Evolutionary conservation across 768 basidiomycete genomes (phyloP).

Genomic region (Phaeolepiota aurea): DNA sequence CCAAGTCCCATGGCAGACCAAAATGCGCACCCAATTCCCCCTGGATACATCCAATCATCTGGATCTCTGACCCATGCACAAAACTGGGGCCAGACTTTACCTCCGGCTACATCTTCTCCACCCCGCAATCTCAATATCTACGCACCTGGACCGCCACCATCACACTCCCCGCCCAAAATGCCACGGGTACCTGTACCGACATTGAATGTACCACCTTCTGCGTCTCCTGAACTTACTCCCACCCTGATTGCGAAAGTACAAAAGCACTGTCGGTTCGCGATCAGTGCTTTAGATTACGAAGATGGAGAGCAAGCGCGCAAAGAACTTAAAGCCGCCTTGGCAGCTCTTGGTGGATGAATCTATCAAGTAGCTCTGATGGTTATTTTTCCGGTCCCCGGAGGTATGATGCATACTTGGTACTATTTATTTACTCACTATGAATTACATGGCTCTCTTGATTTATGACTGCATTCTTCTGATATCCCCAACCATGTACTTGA

Average conservation of each 20-base stretch:
- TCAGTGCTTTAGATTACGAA: conserved; percentile 94
- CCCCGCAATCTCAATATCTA: conserved; percentile 3
- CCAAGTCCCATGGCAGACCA: conserved; percentile 5
- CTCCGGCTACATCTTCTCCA: conserved; percentile 7
- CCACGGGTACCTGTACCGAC: not conserved
- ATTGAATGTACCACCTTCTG: conserved; percentile 7
- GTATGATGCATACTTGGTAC: too few relatives aligned
- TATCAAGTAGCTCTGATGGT: too few relatives aligned
- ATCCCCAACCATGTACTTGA: too few relatives aligned
- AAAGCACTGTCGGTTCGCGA: conserved; percentile 89
- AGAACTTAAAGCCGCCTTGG: conserved; percentile 74
- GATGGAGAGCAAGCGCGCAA: conserved; percentile 80
- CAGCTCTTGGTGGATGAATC: conserved; percentile 51
- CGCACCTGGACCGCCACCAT: conserved; percentile 2
- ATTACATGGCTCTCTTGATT: too few relatives aligned
- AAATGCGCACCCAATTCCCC: not conserved
- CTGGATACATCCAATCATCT: not conserved
- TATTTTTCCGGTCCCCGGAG: too few relatives aligned
- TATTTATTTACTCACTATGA: too few relatives aligned
- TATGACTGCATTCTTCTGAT: too few relatives aligned
- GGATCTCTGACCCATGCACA: not conserved
- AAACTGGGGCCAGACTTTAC: conserved; percentile 3
- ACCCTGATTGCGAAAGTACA: conserved; percentile 66
- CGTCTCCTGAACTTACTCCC: conserved; percentile 48
- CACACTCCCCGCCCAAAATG: not conserved